These are phyloP conservation scores for Eudorina sp. DNA, from an alignment of 139 green algal genomes.

Conservation along the genomic window DNA sequence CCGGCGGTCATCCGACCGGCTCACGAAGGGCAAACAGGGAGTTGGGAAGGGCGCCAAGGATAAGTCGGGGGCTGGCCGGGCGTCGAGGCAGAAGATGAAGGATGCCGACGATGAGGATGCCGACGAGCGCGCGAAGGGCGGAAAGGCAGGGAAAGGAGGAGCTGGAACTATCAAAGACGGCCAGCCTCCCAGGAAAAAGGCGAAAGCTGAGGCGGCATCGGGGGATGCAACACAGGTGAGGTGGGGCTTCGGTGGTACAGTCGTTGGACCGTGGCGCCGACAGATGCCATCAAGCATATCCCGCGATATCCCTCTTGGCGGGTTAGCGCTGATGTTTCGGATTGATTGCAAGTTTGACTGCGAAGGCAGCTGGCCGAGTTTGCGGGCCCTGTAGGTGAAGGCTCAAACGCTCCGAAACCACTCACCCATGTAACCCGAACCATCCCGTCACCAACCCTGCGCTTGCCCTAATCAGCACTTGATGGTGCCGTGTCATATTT, in stretches of 20 bases:
- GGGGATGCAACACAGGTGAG: not conserved
- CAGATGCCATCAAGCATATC: not conserved
- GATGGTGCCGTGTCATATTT: not conserved
- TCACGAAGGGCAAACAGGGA: not conserved
- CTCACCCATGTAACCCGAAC: not conserved
- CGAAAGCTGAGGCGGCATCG: not conserved
- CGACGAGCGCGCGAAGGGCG: not conserved
- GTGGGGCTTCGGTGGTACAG: not conserved
- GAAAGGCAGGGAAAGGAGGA: slow-evolving; percentile 17
- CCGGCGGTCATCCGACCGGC: not conserved
- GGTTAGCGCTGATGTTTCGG: not conserved
- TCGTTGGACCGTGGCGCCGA: not conserved
- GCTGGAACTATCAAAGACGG: not conserved
- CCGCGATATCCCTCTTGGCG: not conserved
- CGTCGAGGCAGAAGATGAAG: slow-evolving; percentile 5
- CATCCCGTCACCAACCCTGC: too few relatives aligned
- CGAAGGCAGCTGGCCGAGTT: too few relatives aligned
- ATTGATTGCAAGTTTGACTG: not conserved
- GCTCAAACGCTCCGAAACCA: not conserved
- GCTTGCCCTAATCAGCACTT: not conserved
- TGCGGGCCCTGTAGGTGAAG: too few relatives aligned
- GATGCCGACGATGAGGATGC: slow-evolving; percentile 20
- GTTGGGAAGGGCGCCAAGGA: slow-evolving; percentile 1
- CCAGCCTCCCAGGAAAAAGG: slow-evolving; percentile 9
- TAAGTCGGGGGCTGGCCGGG: not conserved